These are phyloP conservation scores for Herpetomonas muscarum DNA, from an alignment of 208 protist species.

Conservation along the genomic window DNA sequence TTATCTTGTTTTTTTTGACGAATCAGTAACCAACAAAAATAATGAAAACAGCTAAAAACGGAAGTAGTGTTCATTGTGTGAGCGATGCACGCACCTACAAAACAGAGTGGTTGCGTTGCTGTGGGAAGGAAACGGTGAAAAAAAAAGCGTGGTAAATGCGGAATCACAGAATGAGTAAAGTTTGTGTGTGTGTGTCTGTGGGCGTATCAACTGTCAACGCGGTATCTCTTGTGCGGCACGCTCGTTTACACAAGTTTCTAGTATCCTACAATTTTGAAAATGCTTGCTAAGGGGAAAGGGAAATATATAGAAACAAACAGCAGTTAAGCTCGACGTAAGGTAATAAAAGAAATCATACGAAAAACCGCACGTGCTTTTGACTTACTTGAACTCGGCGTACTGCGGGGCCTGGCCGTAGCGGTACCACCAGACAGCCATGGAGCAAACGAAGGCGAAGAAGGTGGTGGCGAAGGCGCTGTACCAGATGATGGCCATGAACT, in stretches of 20 bases:
- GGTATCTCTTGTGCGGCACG: too few species aligned
- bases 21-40: too few species aligned
- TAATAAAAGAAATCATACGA: neutral
- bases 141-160: neutral
- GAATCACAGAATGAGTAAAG: neutral
- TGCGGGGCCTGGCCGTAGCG: slow-evolving; percentile 81
- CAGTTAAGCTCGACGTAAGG: slow-evolving; percentile 1
- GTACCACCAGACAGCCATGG: slow-evolving; percentile 78
- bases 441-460: slow-evolving; percentile 58
- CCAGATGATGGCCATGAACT: slow-evolving; percentile 89
- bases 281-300: neutral
- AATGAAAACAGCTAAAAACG: too few species aligned
- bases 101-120: too few species aligned
- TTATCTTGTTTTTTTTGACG: too few species aligned
- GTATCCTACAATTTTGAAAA: neutral
- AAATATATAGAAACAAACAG: neutral
- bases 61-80: too few species aligned
- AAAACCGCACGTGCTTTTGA: neutral
- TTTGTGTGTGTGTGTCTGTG: neutral
- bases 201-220: too few species aligned
- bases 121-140: too few species aligned
- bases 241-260: neutral
- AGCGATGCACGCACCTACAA: too few species aligned
- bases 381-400: slow-evolving; percentile 81
- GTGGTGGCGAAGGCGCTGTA: slow-evolving; percentile 67